Conservation (phyloP, 2,329 filamentous ascomycete genomes). For the Aspergillus uvarum region DNA sequence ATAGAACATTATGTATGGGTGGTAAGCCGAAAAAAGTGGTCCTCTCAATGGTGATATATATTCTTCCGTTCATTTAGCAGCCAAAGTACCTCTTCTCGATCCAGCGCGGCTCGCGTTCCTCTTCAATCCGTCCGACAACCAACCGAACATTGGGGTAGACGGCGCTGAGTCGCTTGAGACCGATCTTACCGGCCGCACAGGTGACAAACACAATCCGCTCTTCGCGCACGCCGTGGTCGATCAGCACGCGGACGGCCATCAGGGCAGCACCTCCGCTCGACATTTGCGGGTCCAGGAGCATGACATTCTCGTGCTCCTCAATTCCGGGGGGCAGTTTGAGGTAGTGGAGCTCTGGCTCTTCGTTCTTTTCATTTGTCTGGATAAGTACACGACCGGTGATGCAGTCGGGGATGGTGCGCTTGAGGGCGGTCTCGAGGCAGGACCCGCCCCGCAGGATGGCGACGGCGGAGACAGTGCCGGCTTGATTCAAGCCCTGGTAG, state of each 20-base stretch:
- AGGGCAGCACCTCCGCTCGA: conserved; percentile 79
- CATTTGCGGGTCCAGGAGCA: conserved; percentile 93
- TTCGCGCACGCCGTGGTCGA: conserved; percentile 86
- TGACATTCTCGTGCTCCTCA: conserved; percentile 70
- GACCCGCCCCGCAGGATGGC: conserved; percentile 86
- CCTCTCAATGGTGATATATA: background rate
- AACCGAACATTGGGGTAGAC: conserved; percentile 87
- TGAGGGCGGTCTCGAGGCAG: conserved; percentile 81
- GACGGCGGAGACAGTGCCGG: conserved; percentile 78
- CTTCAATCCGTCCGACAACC: conserved; percentile 78
- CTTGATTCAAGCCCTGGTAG: conserved; percentile 70
- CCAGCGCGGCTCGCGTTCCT: conserved; percentile 83
- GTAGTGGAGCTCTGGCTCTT: conserved; percentile 91
- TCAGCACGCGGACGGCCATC: conserved; percentile 94
- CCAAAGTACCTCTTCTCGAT: conserved; percentile 86
- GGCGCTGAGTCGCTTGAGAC: conserved; percentile 78
- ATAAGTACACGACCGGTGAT: conserved; percentile 85
- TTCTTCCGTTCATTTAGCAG: conserved; percentile 54
- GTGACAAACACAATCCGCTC: conserved; percentile 88
- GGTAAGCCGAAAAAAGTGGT: background rate
- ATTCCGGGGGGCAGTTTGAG: conserved; percentile 76
- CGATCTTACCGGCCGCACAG: conserved; percentile 81
- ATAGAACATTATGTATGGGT: background rate
- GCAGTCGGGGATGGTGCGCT: conserved; percentile 89
- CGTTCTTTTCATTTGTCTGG: conserved; percentile 79